phyloP scores from a whole-genome alignment of 495 filamentous ascomycete species.

The Aspergillus mulundensis region DNA sequence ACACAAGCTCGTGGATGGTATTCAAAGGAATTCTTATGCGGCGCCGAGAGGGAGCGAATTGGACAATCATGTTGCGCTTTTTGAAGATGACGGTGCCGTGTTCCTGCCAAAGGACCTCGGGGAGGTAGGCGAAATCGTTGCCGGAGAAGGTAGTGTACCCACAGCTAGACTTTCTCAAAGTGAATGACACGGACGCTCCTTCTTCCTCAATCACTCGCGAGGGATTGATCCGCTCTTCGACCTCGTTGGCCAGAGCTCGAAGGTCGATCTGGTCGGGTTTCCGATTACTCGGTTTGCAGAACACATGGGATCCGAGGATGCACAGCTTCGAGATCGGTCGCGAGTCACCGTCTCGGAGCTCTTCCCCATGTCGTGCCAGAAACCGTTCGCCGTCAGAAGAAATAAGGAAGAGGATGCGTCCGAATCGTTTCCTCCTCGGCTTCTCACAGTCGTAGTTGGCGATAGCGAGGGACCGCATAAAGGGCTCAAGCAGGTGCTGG shows the following conservation, averaged over 20 bases:
- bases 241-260: slow-evolving; percentile 25
- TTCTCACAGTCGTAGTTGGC: slow-evolving; percentile 34
- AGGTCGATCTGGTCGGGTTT: slow-evolving; percentile 34
- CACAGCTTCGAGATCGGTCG: slow-evolving; percentile 26
- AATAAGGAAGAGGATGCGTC: slow-evolving; percentile 34
- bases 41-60: background rate
- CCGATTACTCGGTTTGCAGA: slow-evolving; percentile 40
- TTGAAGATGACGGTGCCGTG: slow-evolving; percentile 43
- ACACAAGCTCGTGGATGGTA: slow-evolving; percentile 15
- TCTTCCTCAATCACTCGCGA: slow-evolving; percentile 1
- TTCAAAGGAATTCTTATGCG: slow-evolving; percentile 19
- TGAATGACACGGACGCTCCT: slow-evolving; percentile 20
- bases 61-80: slow-evolving; percentile 18
- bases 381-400: slow-evolving; percentile 28
- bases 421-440: slow-evolving; percentile 24
- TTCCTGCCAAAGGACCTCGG: slow-evolving; percentile 35
- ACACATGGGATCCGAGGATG: slow-evolving; percentile 32
- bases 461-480: slow-evolving; percentile 29
- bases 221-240: slow-evolving; percentile 3
- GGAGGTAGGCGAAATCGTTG: slow-evolving; percentile 37
- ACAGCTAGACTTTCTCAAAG: slow-evolving; percentile 34
- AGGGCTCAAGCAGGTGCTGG: slow-evolving; percentile 29
- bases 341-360: background rate
- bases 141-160: slow-evolving; percentile 46
- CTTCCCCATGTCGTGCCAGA: slow-evolving; percentile 26